These are phyloP conservation scores for Isatis lusitanica DNA, from an alignment of 441 rosid species.

Conservation along the genomic window DNA sequence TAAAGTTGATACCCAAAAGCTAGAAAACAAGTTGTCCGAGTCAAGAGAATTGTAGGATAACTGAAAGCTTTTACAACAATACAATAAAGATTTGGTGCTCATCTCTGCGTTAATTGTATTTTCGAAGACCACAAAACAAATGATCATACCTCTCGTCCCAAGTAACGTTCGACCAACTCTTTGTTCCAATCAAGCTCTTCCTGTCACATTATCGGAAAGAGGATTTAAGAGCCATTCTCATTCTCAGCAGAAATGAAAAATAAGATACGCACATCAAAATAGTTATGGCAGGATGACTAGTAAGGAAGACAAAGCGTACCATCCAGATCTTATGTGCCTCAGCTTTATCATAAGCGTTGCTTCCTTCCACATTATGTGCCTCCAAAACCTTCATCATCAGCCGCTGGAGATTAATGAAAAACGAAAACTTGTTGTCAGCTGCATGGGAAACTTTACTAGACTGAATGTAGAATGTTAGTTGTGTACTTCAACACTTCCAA, in stretches of 20 bases:
- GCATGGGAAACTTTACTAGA: constrained; percentile 14
- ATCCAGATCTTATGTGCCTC: constrained; percentile 51
- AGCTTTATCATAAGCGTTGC: constrained; percentile 26
- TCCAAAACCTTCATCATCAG: constrained; percentile 55
- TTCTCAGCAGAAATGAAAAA: background rate
- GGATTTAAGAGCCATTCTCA: background rate
- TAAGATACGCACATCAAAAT: background rate
- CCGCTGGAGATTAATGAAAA: constrained; percentile 48
- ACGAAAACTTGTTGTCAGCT: background rate
- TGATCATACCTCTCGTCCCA: constrained; percentile 84
- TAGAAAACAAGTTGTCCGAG: background rate
- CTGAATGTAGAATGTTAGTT: constrained; percentile 9
- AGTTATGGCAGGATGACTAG: background rate
- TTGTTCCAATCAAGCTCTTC: constrained; percentile 86
- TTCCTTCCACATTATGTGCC: constrained; percentile 38
- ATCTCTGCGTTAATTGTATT: background rate
- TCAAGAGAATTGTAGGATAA: background rate
- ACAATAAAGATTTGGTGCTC: background rate
- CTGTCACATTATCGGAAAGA: constrained; percentile 42
- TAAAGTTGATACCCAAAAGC: background rate
- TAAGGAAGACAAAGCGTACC: constrained; percentile 43
- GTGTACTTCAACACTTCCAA: constrained; percentile 11
- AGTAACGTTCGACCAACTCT: constrained; percentile 57
- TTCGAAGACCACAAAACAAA: background rate
- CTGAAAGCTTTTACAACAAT: background rate